Base-by-base conservation (phyloP, 148 eudicot genomes). In the Arctostaphylos glauca region DNA sequence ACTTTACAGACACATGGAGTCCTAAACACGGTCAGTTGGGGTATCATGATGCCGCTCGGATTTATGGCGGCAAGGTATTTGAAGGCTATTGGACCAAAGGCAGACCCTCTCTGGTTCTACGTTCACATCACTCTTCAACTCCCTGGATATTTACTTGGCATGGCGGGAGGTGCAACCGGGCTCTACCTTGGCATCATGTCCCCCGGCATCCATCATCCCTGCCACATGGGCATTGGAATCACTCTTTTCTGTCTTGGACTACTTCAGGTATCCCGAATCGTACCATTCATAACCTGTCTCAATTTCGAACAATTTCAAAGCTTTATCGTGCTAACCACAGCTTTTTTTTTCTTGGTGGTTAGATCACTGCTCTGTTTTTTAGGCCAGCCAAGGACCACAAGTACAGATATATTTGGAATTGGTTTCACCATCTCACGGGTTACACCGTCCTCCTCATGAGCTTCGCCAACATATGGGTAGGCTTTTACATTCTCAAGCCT, bases 11-110 rank as follows among this genome's bases (percentile, higher is more conserved):
- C 7, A 47, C 70, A 73, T 72, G 78, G 78, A 52, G 52, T 55
- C 1, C 21, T 81, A 25, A 79, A 77, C 43, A 62, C 52, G 4
- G 9, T 77, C 1, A 67, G 84, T 41, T 83, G 84, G 84, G 84
- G 84, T 2, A 62, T 52, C 6, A 12, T 83, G 76, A 76, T 83
- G 74, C 84, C 84, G 0, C 19, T 83, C 2, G 84, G 84, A 21
- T 46, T 78, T 14, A 52, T 83, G 59, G 10, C 68, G 5, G 84
- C 84, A 2, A 83, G 84, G 12, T 77, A 43, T 31, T 31, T 31
- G 38, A 31, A 31, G 38, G 38, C 38, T 31, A 1, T 31, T 31
- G 38, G 38, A 31, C 54, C 54, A 50, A 50, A 50, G 10, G 53
- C 54, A 50, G 54, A 50, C 10, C 54, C 54, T 50, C 54, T 50